phyloP scores from a whole-genome alignment of 1,139 yeast species.

The Saccharomyces hybrid region DNA sequence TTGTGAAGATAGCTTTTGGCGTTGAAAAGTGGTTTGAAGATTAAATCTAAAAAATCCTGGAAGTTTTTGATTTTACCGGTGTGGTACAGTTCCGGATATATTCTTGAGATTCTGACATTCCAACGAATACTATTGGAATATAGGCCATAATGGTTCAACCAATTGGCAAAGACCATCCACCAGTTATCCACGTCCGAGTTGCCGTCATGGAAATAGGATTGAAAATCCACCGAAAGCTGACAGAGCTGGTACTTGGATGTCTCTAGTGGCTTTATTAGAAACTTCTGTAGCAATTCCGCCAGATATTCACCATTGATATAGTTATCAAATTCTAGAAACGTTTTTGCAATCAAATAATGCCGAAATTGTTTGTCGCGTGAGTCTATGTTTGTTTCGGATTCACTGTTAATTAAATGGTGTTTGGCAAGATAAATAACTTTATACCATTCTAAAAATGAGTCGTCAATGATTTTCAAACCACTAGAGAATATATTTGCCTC shows the following conservation, averaged over 20 bases:
- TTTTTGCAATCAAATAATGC: conserved; percentile 12
- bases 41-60: background rate
- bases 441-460: conserved; percentile 20
- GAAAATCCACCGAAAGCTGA: conserved; percentile 27
- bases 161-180: conserved; percentile 15
- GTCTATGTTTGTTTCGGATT: conserved; percentile 4
- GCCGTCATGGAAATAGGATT: conserved; percentile 7
- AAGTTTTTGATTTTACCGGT: conserved; percentile 7
- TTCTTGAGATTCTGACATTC: conserved; percentile 15
- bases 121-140: conserved; percentile 18
- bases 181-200: conserved; percentile 7
- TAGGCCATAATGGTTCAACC: conserved; percentile 16
- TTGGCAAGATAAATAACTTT: conserved; percentile 14
- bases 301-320: conserved; percentile 26
- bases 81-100: conserved; percentile 10
- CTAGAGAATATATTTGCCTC: background rate
- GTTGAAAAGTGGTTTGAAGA: background rate
- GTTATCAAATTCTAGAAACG: conserved; percentile 24
- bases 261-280: conserved; percentile 23
- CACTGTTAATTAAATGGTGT: conserved; percentile 10
- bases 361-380: conserved; percentile 5
- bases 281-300: conserved; percentile 23
- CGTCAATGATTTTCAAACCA: conserved; percentile 7
- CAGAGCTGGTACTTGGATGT: conserved; percentile 27
- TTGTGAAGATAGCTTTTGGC: background rate